Conservation (phyloP, 257 asterid species). For the Henckelia pumila region DNA sequence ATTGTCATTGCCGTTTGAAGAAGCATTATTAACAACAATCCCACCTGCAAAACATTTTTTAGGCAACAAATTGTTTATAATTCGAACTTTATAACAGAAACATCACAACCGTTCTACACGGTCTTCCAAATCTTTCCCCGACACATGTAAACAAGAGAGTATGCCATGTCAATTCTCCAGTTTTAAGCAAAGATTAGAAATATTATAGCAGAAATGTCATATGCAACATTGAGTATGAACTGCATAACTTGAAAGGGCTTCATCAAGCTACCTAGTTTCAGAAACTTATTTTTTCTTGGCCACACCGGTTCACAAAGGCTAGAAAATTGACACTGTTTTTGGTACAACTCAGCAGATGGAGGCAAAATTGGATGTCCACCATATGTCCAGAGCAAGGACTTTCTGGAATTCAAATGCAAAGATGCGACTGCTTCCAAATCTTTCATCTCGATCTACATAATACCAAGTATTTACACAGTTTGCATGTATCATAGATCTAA, state of each 20-base stretch:
- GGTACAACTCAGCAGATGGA: constrained; percentile 60
- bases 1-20: constrained; percentile 34
- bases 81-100: constrained; percentile 2
- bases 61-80: constrained; percentile 19
- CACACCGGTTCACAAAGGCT: constrained; percentile 57
- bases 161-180: neutral
- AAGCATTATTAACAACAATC: constrained; percentile 21
- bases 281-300: constrained; percentile 46
- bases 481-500: constrained; percentile 5
- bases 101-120: neutral
- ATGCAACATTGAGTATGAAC: constrained; percentile 10
- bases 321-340: constrained; percentile 53
- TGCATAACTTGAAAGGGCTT: constrained; percentile 7
- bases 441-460: constrained; percentile 47
- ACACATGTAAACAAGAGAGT: neutral
- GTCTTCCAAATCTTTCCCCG: neutral
- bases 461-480: constrained; percentile 16
- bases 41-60: constrained; percentile 1
- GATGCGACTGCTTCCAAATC: constrained; percentile 35
- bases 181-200: constrained; percentile 9
- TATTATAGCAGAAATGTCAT: constrained; percentile 9
- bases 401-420: constrained; percentile 46
- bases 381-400: constrained; percentile 77
- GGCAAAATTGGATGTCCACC: constrained; percentile 90
- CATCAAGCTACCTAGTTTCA: constrained; percentile 41